These are phyloP conservation scores for Solanum lycopersicoides DNA, from an alignment of 257 asterid species.

Conservation along the genomic window DNA sequence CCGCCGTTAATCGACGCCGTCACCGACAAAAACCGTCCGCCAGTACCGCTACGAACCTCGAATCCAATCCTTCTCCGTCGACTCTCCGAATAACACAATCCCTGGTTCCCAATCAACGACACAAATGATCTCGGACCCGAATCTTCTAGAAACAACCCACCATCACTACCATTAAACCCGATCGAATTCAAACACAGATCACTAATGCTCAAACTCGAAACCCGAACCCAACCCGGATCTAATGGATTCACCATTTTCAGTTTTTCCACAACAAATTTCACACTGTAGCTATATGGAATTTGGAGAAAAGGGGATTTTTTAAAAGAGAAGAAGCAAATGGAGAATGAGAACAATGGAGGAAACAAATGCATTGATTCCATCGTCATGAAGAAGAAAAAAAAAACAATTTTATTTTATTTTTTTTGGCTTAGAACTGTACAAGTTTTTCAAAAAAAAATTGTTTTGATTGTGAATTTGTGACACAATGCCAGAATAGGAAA, in stretches of 20 bases:
- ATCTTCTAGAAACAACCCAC: neutral
- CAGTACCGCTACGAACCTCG: neutral
- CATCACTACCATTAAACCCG: neutral
- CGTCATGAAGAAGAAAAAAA: neutral
- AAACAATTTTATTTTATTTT: neutral
- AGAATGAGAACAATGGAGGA: neutral
- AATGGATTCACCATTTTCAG: conserved; percentile 14
- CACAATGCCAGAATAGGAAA: neutral
- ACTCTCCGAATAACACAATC: neutral
- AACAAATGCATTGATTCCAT: neutral
- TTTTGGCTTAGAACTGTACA: neutral
- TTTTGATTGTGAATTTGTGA: neutral
- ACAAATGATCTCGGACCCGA: neutral
- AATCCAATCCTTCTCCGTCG: neutral
- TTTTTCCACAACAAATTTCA: neutral
- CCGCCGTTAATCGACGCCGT: neutral
- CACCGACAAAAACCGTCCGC: neutral
- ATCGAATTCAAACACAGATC: neutral
- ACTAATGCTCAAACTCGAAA: neutral
- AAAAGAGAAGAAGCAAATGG: neutral
- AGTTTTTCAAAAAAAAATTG: neutral
- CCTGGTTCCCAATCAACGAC: neutral
- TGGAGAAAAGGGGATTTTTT: neutral
- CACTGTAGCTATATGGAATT: neutral
- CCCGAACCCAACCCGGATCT: neutral